Evolutionary conservation across 2,329 filamentous ascomycete species (phyloP).

Genomic region (Rugonectria rugulosa): DNA sequence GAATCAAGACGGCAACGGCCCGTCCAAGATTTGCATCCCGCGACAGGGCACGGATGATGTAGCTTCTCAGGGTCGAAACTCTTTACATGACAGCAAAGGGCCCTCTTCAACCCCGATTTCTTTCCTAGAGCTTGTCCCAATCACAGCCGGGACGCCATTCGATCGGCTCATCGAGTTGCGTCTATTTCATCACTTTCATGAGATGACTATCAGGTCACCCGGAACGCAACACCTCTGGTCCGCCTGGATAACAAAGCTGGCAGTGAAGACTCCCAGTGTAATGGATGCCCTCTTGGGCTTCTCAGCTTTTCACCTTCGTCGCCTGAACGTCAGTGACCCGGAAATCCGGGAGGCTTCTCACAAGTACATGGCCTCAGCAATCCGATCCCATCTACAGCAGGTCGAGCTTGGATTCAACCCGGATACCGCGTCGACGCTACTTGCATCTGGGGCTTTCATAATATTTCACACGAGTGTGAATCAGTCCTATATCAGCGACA

Average conservation of each 20-base stretch:
- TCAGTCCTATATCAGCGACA: conserved; percentile 1
- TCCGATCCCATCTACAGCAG: conserved; percentile 9
- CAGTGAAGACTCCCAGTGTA: neutral
- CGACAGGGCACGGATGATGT: no score
- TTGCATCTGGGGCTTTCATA: conserved; percentile 12
- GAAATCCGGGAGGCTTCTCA: conserved; percentile 8
- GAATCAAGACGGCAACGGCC: neutral
- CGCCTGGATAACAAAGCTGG: conserved; percentile 10
- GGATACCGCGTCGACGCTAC: conserved; percentile 1
- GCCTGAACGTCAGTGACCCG: neutral
- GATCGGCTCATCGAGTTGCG: conserved; percentile 9
- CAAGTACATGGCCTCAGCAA: conserved; percentile 16
- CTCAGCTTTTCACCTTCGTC: conserved; percentile 17
- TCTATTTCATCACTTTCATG: conserved; percentile 18
- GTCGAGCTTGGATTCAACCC: neutral
- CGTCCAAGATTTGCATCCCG: neutral
- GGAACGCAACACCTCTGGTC: neutral
- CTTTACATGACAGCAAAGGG: neutral
- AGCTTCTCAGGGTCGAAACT: no score
- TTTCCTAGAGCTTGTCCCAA: neutral
- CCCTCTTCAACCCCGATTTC: neutral
- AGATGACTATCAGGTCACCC: neutral
- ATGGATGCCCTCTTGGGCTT: conserved; percentile 21
- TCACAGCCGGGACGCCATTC: neutral
- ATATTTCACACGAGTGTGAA: conserved; percentile 18